Percentiles rank a stretch among this genome's conserved stretches.
Evolutionary conservation across 805 yeast genomes (phyloP).

Genomic region (Tetrapisispora nanseiensis): DNA sequence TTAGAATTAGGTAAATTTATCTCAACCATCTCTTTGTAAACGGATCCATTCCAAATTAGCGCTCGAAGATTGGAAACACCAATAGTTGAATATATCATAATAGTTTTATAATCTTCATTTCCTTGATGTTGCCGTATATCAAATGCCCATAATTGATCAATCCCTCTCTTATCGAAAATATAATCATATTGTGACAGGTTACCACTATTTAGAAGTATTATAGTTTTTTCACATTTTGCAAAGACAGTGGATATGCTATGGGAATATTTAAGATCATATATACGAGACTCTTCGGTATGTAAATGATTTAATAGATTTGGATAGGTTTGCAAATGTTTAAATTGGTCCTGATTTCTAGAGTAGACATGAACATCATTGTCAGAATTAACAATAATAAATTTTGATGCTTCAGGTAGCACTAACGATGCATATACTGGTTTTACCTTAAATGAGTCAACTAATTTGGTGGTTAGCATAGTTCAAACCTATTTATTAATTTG

Average conservation of each 20-base stretch:
- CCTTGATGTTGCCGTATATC: conserved; percentile 6
- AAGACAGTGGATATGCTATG: conserved; percentile 22
- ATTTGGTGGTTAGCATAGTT: conserved; percentile 17
- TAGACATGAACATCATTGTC: conserved; percentile 25
- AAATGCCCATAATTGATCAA: conserved; percentile 19
- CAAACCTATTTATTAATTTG: neutral
- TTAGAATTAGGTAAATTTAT: conserved; percentile 12
- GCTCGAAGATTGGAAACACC: conserved; percentile 15
- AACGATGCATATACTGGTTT: conserved; percentile 20
- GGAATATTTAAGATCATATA: conserved; percentile 17
- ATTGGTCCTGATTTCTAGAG: conserved; percentile 14
- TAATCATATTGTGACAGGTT: conserved; percentile 27
- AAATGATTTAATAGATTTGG: conserved; percentile 18
- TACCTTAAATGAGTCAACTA: conserved; percentile 11
- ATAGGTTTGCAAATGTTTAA: conserved; percentile 23
- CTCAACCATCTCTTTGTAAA: conserved; percentile 20
- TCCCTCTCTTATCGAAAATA: conserved; percentile 26
- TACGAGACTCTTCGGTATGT: conserved; percentile 12
- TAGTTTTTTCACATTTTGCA: conserved; percentile 18
- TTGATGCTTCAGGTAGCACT: conserved; percentile 19
- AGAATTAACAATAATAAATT: conserved; percentile 19
- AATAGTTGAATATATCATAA: conserved; percentile 14
- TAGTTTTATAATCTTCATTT: conserved; percentile 9
- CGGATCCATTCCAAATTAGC: conserved; percentile 24
- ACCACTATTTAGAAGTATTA: conserved; percentile 21